Percentiles rank a stretch among this genome's conserved stretches.
Evolutionary conservation across 441 rosid genomes (phyloP).

Genomic region (Arabidopsis hybrid): DNA sequence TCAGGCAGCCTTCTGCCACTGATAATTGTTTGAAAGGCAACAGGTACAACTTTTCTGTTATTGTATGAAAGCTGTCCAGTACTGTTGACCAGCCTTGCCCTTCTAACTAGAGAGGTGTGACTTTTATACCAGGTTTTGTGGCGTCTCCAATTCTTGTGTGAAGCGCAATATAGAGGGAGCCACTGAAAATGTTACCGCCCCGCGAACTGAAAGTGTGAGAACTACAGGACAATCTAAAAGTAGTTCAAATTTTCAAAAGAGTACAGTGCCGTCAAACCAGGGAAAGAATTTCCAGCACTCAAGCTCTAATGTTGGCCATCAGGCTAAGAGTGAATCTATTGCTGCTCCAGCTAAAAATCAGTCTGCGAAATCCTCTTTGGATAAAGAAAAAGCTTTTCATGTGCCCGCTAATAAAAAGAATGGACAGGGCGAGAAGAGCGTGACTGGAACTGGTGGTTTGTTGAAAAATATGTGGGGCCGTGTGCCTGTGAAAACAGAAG

Average conservation of each 20-base stretch:
- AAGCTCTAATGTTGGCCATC: slow-evolving; percentile 47
- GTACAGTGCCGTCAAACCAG: slow-evolving; percentile 40
- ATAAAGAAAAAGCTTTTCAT: slow-evolving; percentile 52
- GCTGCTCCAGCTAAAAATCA: slow-evolving; percentile 46
- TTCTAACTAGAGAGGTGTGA: slow-evolving; percentile 23
- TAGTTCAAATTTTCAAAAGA: slow-evolving; percentile 44
- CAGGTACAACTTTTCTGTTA: slow-evolving; percentile 52
- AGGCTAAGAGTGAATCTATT: slow-evolving; percentile 49
- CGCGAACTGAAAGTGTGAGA: slow-evolving; percentile 47
- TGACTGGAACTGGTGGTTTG: slow-evolving; percentile 59
- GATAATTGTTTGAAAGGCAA: slow-evolving; percentile 91
- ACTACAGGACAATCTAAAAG: slow-evolving; percentile 45
- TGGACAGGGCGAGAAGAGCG: slow-evolving; percentile 54
- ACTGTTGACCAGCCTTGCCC: slow-evolving; percentile 20
- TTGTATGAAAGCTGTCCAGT: slow-evolving; percentile 11
- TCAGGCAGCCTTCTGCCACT: slow-evolving; percentile 56
- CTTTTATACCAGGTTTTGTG: slow-evolving; percentile 70
- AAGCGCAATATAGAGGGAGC: slow-evolving; percentile 59
- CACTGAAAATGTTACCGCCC: slow-evolving; percentile 45
- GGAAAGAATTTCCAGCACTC: slow-evolving; percentile 53
- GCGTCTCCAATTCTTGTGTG: slow-evolving; percentile 67
- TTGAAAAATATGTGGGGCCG: slow-evolving; percentile 78
- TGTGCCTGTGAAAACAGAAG: slow-evolving; percentile 71
- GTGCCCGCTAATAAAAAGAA: slow-evolving; percentile 50
- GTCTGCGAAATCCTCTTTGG: slow-evolving; percentile 48